Percentiles rank a stretch among this genome's conserved stretches.
Evolutionary conservation across 495 filamentous ascomycete genomes (phyloP).

Genomic region (Patellaria atrata): DNA sequence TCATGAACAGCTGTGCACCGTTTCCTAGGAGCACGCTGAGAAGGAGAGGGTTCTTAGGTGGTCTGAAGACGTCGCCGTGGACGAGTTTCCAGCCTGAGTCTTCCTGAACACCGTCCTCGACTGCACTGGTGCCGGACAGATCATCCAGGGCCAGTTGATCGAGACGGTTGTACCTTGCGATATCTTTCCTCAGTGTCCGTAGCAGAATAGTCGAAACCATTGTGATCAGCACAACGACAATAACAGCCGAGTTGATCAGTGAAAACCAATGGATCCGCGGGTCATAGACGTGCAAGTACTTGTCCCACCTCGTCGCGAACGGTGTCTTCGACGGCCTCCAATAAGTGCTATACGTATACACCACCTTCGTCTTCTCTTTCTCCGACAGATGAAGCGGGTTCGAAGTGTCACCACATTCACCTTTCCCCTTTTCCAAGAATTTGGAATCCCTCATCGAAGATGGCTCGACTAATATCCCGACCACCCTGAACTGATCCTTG

Average conservation of each 20-base stretch:
- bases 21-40: constrained; percentile 84
- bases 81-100: constrained; percentile 98
- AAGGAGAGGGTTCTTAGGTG: constrained; percentile 66
- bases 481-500: constrained; percentile 62
- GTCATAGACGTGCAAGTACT: constrained; percentile 89
- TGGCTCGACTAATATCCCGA: constrained; percentile 79
- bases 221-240: constrained; percentile 78
- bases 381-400: constrained; percentile 47
- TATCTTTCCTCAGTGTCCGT: constrained; percentile 80
- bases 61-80: constrained; percentile 92
- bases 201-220: constrained; percentile 83
- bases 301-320: constrained; percentile 97
- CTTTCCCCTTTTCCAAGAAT: constrained; percentile 37
- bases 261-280: constrained; percentile 98
- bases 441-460: constrained; percentile 49
- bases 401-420: constrained; percentile 42
- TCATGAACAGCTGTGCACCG: constrained; percentile 91
- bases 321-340: constrained; percentile 67
- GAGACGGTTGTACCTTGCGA: constrained; percentile 85
- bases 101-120: constrained; percentile 91
- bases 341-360: constrained; percentile 81
- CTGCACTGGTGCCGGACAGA: constrained; percentile 50
- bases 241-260: constrained; percentile 82
- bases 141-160: constrained; percentile 79
- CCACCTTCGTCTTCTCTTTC: constrained; percentile 51